Conservation (phyloP, 2,329 filamentous ascomycete genomes). For the Aspergillus bombycis region DNA sequence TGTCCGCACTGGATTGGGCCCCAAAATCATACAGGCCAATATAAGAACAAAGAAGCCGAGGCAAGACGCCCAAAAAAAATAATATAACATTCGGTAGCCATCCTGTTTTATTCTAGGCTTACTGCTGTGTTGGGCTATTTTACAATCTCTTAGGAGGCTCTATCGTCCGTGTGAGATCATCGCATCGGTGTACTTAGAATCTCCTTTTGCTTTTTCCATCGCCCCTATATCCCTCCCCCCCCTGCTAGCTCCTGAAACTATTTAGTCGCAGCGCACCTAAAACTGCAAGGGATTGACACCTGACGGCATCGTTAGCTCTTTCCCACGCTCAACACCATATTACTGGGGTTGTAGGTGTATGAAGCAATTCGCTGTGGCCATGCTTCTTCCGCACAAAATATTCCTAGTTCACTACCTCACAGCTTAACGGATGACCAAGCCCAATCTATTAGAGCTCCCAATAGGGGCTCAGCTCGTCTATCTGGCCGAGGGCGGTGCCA, state of each 20-base stretch:
- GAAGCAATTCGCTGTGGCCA: slow-evolving; percentile 15
- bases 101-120: slow-evolving; percentile 10
- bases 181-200: slow-evolving; percentile 17
- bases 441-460: slow-evolving; percentile 39
- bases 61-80: background rate
- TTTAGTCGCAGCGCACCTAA: slow-evolving; percentile 12
- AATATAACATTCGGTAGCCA: background rate
- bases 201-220: slow-evolving; percentile 10
- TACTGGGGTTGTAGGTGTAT: slow-evolving; percentile 12
- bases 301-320: background rate
- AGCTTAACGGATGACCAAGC: slow-evolving; percentile 36
- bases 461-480: slow-evolving; percentile 45
- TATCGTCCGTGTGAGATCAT: slow-evolving; percentile 15
- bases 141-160: slow-evolving; percentile 13
- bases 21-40: slow-evolving; percentile 11
- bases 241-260: slow-evolving; percentile 15
- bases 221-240: background rate
- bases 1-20: slow-evolving; percentile 17
- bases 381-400: slow-evolving; percentile 19
- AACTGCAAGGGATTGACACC: background rate
- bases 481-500: slow-evolving; percentile 73
- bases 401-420: slow-evolving; percentile 15
- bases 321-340: slow-evolving; percentile 4
- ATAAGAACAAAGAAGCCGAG: background rate
- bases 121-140: slow-evolving; percentile 12